Conservation (phyloP, 345 rosid genomes). For the Populus euphratica region DNA sequence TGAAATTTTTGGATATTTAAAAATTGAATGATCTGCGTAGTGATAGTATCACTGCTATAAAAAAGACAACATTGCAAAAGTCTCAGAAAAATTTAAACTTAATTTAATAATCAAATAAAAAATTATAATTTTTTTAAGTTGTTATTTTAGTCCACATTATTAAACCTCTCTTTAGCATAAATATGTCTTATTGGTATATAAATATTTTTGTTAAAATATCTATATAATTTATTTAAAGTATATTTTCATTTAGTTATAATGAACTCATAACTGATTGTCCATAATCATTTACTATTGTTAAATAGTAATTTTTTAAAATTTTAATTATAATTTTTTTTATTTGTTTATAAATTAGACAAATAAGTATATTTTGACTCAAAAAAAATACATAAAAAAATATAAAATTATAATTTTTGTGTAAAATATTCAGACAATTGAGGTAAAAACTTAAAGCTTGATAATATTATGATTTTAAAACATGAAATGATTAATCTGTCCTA, state of each 20-base stretch:
- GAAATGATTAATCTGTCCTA: rapidly evolving
- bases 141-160: rapidly evolving
- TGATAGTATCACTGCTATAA: no score
- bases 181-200: rapidly evolving
- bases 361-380: no score
- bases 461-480: rapidly evolving
- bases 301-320: no score
- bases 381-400: rapidly evolving
- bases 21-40: no score
- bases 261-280: rapidly evolving
- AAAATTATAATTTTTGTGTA: no score
- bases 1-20: rapidly evolving
- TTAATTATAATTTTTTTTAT: rapidly evolving
- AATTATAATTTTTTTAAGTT: rapidly evolving
- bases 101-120: no score
- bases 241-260: no score
- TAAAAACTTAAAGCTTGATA: no score
- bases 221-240: rapidly evolving
- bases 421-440: rapidly evolving
- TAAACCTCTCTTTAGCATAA: no score
- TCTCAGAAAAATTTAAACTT: rapidly evolving
- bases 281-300: no score
- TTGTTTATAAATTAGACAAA: rapidly evolving
- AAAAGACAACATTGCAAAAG: no score
- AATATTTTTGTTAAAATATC: rapidly evolving